A percentile compares a stretch with the other conserved stretches of the same genome.
These are phyloP conservation scores for Vicia faba DNA, from an alignment of 306 rosid genomes.

Conservation along the genomic window DNA sequence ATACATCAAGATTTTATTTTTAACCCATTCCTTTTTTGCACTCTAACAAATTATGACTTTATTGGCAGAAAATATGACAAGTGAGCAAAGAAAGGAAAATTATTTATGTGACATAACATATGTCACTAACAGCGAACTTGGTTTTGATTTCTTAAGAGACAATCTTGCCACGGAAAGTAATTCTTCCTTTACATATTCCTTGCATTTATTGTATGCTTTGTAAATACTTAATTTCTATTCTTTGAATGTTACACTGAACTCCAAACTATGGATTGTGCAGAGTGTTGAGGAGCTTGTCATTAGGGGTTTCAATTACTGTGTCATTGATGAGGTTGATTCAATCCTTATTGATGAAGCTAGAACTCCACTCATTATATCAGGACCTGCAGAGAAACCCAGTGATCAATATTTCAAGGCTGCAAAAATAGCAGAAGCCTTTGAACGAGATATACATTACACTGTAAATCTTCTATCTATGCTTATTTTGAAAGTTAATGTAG, in stretches of 20 bases:
- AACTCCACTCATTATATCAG: conserved; percentile 96
- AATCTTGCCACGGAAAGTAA: conserved; percentile 99
- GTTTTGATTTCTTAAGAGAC: conserved; percentile 97
- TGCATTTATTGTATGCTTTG: conserved; percentile 34
- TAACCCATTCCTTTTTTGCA: conserved; percentile 20
- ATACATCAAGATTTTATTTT: conserved; percentile 1
- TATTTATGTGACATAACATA: conserved; percentile 90
- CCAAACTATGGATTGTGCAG: conserved; percentile 57
- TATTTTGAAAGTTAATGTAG: conserved; percentile 17
- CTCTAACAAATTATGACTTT: conserved; percentile 38
- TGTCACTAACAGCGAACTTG: conserved; percentile 96
- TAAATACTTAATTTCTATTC: conserved; percentile 27
- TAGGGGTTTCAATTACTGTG: conserved; percentile 83
- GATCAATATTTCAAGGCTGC: conserved; percentile 91
- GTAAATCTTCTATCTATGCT: conserved; percentile 49
- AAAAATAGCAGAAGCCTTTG: conserved; percentile 89
- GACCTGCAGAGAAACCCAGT: conserved; percentile 95
- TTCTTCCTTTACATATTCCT: conserved; percentile 57
- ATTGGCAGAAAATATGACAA: conserved; percentile 96
- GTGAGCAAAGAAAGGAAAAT: conserved; percentile 89
- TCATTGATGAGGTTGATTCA: conserved; percentile 98
- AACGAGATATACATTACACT: conserved; percentile 87
- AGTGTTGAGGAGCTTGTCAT: conserved; percentile 94
- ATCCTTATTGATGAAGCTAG: conserved; percentile 99
- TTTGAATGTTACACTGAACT: conserved; percentile 37